phyloP scores from a whole-genome alignment of 2,329 filamentous ascomycete species.

The Paraphoma chrysanthemicola region DNA sequence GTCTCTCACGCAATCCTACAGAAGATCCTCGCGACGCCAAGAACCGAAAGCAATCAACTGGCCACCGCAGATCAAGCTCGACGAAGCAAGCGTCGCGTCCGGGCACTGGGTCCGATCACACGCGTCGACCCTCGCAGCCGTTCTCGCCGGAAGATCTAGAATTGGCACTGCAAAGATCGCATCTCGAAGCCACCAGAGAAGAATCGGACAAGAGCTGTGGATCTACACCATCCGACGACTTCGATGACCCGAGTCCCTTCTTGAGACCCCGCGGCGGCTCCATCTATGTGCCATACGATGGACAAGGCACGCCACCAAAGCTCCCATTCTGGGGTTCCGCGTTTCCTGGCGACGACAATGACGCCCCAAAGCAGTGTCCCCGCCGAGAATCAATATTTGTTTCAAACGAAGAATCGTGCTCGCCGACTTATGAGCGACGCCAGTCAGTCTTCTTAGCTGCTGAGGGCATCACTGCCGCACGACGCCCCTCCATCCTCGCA shows the following conservation, averaged over 20 bases:
- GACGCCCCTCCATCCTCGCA: slow-evolving; percentile 21
- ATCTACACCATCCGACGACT: slow-evolving; percentile 23
- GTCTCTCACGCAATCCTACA: slow-evolving; percentile 43
- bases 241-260: slow-evolving; percentile 27
- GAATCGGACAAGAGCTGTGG: slow-evolving; percentile 35
- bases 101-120: slow-evolving; percentile 34
- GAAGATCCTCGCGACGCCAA: slow-evolving; percentile 39
- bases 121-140: slow-evolving; percentile 39
- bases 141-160: slow-evolving; percentile 56
- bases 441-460: slow-evolving; percentile 19
- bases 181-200: slow-evolving; percentile 41
- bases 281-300: slow-evolving; percentile 32
- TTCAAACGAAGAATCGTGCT: slow-evolving; percentile 8
- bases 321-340: slow-evolving; percentile 27
- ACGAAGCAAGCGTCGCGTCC: slow-evolving; percentile 29
- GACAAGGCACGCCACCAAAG: slow-evolving; percentile 30
- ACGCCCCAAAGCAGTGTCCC: slow-evolving; percentile 14
- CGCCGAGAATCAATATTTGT: slow-evolving; percentile 18
- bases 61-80: slow-evolving; percentile 38
- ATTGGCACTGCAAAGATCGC: slow-evolving; percentile 51
- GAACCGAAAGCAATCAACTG: slow-evolving; percentile 28
- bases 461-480: slow-evolving; percentile 16
- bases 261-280: slow-evolving; percentile 33
- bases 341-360: slow-evolving; percentile 18
- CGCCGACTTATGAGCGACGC: slow-evolving; percentile 15